Percentiles rank a stretch among this genome's conserved stretches.
Evolutionary conservation across 108 stramenopile species (phyloP).

Genomic region (Asterionellopsis glacialis): DNA sequence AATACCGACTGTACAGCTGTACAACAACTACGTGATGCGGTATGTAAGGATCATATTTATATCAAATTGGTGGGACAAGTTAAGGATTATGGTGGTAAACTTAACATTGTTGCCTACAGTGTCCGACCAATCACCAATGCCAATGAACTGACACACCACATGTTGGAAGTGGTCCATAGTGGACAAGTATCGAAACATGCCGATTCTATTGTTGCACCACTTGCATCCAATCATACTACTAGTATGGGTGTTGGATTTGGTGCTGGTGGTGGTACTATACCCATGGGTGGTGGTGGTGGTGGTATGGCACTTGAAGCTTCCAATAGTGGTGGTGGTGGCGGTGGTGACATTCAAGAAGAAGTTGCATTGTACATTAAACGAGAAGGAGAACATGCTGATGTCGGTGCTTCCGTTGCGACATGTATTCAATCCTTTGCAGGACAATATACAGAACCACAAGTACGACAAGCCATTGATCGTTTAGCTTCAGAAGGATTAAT

Average conservation of each 20-base stretch:
- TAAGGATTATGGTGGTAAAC: constrained; percentile 64
- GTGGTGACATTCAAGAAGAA: constrained; percentile 9
- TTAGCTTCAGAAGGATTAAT: constrained; percentile 71
- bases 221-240: background rate
- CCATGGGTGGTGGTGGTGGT: constrained; percentile 8
- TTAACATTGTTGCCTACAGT: constrained; percentile 59
- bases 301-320: constrained; percentile 12
- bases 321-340: constrained; percentile 1
- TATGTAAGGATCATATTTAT: constrained; percentile 48
- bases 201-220: constrained; percentile 24
- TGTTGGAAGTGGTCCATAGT: constrained; percentile 71
- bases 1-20: constrained; percentile 49
- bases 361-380: background rate
- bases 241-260: constrained; percentile 23
- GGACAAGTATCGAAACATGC: constrained; percentile 48
- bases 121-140: constrained; percentile 50
- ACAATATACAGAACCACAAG: constrained; percentile 35
- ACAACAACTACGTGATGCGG: constrained; percentile 33
- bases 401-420: constrained; percentile 30
- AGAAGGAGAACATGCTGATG: constrained; percentile 21
- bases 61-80: constrained; percentile 68
- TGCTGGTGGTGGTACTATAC: constrained; percentile 6
- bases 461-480: constrained; percentile 39
- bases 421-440: constrained; percentile 24
- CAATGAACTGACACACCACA: constrained; percentile 81